Conservation (phyloP, 1,284 basidiomycete genomes). For the Paramarasmius palmivorus region DNA sequence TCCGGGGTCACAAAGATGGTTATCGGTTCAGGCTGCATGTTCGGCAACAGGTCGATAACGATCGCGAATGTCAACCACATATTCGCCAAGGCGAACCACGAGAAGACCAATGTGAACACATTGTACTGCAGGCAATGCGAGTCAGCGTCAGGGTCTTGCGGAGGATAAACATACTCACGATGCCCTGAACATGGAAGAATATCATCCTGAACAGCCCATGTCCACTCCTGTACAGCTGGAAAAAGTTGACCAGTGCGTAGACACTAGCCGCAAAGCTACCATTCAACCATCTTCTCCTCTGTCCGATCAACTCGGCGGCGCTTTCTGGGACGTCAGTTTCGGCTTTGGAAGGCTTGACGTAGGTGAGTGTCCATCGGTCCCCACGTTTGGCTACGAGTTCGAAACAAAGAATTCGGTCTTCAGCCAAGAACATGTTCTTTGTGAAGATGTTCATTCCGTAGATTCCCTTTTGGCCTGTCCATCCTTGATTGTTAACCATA, state of each 20-base stretch:
- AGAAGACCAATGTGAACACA: slow-evolving; percentile 64
- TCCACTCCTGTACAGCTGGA: slow-evolving; percentile 84
- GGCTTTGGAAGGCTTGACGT: slow-evolving; percentile 93
- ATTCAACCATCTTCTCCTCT: slow-evolving; percentile 94
- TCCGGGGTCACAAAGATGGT: slow-evolving; percentile 56
- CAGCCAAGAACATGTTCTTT: slow-evolving; percentile 95
- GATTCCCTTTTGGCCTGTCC: slow-evolving; percentile 93
- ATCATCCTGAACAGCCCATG: slow-evolving; percentile 88
- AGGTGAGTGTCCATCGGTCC: slow-evolving; percentile 85
- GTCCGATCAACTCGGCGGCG: slow-evolving; percentile 90
- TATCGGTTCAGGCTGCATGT: slow-evolving; percentile 26
- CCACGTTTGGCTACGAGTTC: slow-evolving; percentile 90
- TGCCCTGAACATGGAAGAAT: slow-evolving; percentile 81
- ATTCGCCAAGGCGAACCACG: slow-evolving; percentile 80
- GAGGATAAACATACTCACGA: slow-evolving; percentile 45
- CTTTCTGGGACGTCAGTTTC: slow-evolving; percentile 93
- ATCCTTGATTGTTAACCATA: too few species aligned
- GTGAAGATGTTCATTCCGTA: slow-evolving; percentile 98
- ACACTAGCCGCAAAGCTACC: slow-evolving; percentile 96
- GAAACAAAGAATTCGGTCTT: slow-evolving; percentile 95
- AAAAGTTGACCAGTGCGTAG: slow-evolving; percentile 92
- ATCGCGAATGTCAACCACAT: slow-evolving; percentile 87
- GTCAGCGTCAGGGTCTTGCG: background rate
- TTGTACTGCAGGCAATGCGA: slow-evolving; percentile 44
- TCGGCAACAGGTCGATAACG: slow-evolving; percentile 80